A percentile compares a stretch with the other conserved stretches of the same genome.
These are phyloP conservation scores for Dothiorella sarmentorum DNA, from an alignment of 2,329 filamentous ascomycete genomes.

Conservation along the genomic window DNA sequence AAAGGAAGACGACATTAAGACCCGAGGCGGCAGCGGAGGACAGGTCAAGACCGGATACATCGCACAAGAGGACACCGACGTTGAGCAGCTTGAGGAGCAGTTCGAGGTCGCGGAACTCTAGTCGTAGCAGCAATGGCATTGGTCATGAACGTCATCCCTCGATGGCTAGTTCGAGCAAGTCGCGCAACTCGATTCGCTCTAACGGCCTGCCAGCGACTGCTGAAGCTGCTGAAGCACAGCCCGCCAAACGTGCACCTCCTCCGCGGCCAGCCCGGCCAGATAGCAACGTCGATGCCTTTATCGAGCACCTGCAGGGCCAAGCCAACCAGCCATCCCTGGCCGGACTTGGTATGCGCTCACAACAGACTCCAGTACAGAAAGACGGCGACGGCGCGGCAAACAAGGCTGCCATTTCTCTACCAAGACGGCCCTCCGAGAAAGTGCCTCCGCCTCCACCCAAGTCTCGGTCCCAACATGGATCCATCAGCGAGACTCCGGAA, in stretches of 20 bases:
- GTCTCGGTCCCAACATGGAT: background rate
- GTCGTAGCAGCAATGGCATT: constrained; percentile 24
- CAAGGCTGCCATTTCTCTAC: constrained; percentile 13
- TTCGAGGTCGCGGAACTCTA: constrained; percentile 6
- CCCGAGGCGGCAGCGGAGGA: constrained; percentile 1
- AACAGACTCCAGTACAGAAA: background rate
- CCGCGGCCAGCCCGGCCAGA: constrained; percentile 23
- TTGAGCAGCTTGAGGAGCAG: constrained; percentile 23
- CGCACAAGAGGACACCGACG: constrained; percentile 34
- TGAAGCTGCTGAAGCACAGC: background rate
- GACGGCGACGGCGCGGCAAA: background rate
- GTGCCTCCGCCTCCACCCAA: constrained; percentile 6
- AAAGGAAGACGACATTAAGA: constrained; percentile 1
- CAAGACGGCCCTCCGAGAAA: constrained; percentile 27
- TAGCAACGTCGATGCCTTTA: constrained; percentile 32
- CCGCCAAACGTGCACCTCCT: constrained; percentile 24
- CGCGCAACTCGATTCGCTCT: constrained; percentile 32
- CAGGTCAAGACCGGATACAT: background rate
- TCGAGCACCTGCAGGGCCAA: constrained; percentile 36
- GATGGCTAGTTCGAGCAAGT: constrained; percentile 32
- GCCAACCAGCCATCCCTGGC: constrained; percentile 20
- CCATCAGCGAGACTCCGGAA: background rate
- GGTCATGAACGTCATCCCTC: constrained; percentile 21
- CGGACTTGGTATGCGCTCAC: background rate
- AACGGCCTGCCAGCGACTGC: constrained; percentile 21